Percentiles rank a stretch among this genome's conserved stretches.
phyloP scores from a whole-genome alignment of 805 yeast genomes.

The Candida ovalis region DNA sequence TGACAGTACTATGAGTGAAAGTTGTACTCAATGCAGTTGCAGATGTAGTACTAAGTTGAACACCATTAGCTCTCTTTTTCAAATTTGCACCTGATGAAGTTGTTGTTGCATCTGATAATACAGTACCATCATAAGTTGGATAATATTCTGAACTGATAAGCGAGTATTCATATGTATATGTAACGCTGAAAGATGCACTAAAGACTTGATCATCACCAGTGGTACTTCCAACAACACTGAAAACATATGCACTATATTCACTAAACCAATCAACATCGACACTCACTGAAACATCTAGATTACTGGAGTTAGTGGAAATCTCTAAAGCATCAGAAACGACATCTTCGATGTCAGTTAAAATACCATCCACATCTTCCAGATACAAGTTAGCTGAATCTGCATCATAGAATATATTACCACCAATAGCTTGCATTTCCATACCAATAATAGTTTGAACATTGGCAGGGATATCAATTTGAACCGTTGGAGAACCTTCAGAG shows the following conservation, averaged over 20 bases:
- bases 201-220: background rate
- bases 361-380: background rate
- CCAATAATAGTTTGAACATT: background rate
- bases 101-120: background rate
- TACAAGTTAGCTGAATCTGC: background rate
- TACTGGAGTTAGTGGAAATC: background rate
- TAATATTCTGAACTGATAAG: background rate
- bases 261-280: background rate
- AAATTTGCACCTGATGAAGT: background rate
- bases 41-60: slow-evolving; percentile 2
- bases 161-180: background rate
- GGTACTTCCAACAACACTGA: background rate
- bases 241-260: background rate
- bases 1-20: slow-evolving; percentile 1
- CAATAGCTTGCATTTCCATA: background rate
- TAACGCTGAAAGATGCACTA: background rate
- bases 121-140: background rate
- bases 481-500: background rate
- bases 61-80: slow-evolving; percentile 1
- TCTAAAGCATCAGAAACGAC: background rate
- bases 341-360: background rate
- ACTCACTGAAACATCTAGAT: background rate
- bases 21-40: slow-evolving; percentile 1
- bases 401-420: background rate
- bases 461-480: slow-evolving; percentile 1